Base-by-base conservation (phyloP, 345 rosid genomes). In the Euclidium syriacum region DNA sequence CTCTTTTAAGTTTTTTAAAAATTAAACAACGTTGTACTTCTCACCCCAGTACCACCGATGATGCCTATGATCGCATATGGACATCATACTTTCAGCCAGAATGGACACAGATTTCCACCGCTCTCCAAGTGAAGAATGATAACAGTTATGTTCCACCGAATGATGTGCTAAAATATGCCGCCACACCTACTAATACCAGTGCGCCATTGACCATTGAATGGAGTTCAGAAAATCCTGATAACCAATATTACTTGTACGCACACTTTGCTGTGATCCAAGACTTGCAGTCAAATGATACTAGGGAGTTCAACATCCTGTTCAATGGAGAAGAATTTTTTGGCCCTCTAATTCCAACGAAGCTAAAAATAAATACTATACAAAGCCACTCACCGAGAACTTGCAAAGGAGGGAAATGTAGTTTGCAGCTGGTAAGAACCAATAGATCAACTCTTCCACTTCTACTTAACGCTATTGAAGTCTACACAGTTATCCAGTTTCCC, bases 211-310 rank as follows among this genome's bases (percentile, higher is more conserved):
- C 5, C 0, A 2, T 42, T 17, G 1, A 17, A 3, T 42, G 48
- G 48, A 27, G 6, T 42, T 17, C 15, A 10, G 23, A 17, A 2
- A 4, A 5, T 19, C 24, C 48, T 17, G 24, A 42, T 43, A 24
- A 18, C 2, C 24, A 43, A 18, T 3, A 7, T 18, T 16, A 16
- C 11, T 3, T 19, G 10, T 43, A 16, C 12, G 7, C 0, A 16
- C 48, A 43, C 62, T 78, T 78, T 2, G 67, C 75, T n/a, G 79
- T 72, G 48, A 27, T 75, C 12, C 20, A 14, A 51, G 1, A 32
- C 41, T 49, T 32, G 1, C 7, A 10, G 6, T 19, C 52, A 10
- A 75, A 69, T 19, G 68, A 78, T 29, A 24, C 56, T 2, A 48
- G 79, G 7, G 36, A 40, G 27, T 39, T 75, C 40, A 62, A 34